Evolutionary conservation across 2,329 filamentous ascomycete species (phyloP), one percentile per base, ranked within the genome.

Genomic region (Talaromyces albobiverticillius): DNA sequence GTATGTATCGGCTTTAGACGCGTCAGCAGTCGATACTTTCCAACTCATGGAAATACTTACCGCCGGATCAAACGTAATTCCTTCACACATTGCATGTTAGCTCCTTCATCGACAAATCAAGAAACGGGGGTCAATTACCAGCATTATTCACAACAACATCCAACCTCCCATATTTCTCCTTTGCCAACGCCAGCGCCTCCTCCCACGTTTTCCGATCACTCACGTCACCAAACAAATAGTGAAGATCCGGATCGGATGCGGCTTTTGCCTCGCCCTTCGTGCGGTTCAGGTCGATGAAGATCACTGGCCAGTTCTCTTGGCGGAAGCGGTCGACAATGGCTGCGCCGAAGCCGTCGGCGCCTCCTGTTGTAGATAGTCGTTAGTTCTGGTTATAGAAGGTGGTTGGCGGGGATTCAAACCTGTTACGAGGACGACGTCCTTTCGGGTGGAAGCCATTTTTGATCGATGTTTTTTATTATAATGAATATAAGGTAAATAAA

Each of bases 111-210:
- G 5, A 29, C 26, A 6, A 29, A 29, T 29, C 26, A 29, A 10
- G 10, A 10, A 29, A 29, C 5, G 26, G 5, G 10, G 43, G 13
- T 25, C n/a, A n/a, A 13, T 46, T n/a, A 9, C 57, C 57, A n/a
- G 59, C 60, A 52, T 56, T 55, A 20, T 61, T 61, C 11, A 61
- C 56, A 41, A 60, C 47, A 18, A 60, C 55, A 43, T 61, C 60
- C 25, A 61, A 51, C 10, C 51, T 53, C 13, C 58, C 59, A 43
- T 46, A 57, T 25, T 52, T 36, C 3, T 46, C 38, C 31, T 46
- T 48, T 36, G 45, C 51, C 32, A 53, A 45, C 16, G 14, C 16
- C 38, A 40, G 40, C 40, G 25, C 41, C n/a, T 36, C 2, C 2
- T 46, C 22, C 43, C 43, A 46, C 7, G 25, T 25, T 8, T 31